Percentiles rank a stretch among this genome's conserved stretches.
Evolutionary conservation across 305 asterid species (phyloP).

Genomic region (Ajuga reptans): DNA sequence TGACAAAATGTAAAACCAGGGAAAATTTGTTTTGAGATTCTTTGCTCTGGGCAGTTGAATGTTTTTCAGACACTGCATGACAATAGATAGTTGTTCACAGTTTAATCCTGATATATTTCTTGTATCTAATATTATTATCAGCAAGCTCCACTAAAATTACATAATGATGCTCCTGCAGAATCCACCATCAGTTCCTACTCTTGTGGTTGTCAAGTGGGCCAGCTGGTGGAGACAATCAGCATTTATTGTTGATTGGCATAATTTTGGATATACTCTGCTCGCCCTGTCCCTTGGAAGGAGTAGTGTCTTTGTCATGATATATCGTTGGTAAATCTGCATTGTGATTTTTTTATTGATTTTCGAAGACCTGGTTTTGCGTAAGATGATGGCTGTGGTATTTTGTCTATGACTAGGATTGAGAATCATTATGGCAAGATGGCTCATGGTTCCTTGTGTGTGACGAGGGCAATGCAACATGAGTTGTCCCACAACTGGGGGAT

Average conservation of each 20-base stretch:
- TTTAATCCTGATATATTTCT: too few species aligned
- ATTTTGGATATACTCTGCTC: constrained; percentile 88
- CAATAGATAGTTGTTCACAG: not conserved
- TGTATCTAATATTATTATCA: not conserved
- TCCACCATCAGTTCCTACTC: constrained; percentile 97
- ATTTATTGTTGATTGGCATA: constrained; percentile 87
- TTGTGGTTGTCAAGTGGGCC: constrained; percentile 85
- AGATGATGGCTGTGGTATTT: constrained; percentile 13
- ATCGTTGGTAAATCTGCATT: constrained; percentile 55
- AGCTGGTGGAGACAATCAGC: constrained; percentile 73
- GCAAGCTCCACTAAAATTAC: constrained; percentile 10
- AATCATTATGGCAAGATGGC: constrained; percentile 80
- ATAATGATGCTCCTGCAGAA: constrained; percentile 63
- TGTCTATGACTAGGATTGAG: constrained; percentile 67
- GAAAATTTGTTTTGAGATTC: not conserved
- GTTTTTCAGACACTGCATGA: constrained; percentile 2
- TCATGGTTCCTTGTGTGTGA: constrained; percentile 86
- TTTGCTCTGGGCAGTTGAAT: not conserved
- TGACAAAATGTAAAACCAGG: not conserved
- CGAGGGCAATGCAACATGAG: constrained; percentile 96
- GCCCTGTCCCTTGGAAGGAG: constrained; percentile 79
- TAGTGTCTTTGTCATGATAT: constrained; percentile 61
- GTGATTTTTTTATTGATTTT: not conserved
- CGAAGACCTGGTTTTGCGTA: constrained; percentile 15
- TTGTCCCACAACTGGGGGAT: constrained; percentile 57